Base-by-base conservation (phyloP, 169 alveolate species). In the Cryptosporidium tyzzeri region DNA sequence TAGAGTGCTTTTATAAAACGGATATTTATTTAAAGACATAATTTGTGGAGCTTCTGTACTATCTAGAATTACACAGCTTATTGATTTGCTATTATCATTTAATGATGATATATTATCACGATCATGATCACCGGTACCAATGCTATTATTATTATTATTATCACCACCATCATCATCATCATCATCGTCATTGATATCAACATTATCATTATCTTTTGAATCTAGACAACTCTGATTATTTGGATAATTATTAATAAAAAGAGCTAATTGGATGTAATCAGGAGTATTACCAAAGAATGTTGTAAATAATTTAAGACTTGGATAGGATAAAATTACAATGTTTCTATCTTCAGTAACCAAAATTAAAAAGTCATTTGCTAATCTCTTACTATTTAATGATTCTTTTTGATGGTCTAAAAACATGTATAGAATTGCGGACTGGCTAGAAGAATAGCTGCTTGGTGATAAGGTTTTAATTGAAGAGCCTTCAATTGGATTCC, bases 21-120 rank as follows among this genome's bases (percentile, higher is more conserved):
- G 89, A 9, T 31, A 65, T 26, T 62, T 65, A 41, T 37, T 80
- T 23, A 80, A 4, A 6, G 89, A 80, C 74, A 80, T 61, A 23
- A 80, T 35, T 44, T 59, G 69, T 41, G 89, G 89, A 18, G 75
- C 45, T 80, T 80, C 89, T 9, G 89, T 80, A 26, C 89, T 80
- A 48, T 80, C 75, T 16, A 80, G 41, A 21, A 80, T 50, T 41
- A 80, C 65, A 50, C 89, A 80, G 10, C 35, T 62, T 14, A 80
- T 4, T 37, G 59, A 41, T 48, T 44, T 26, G 9, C 3, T 4
- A 16, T 39, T 23, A n/a, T 62, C 73, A 58, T 45, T 31, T 14
- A 73, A 9, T 18, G 12, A 18, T 37, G 23, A 62, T 23, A 14
- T 12, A 67, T 45, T 31, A 9, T 80, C 80, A 23, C 37, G 21